These are phyloP conservation scores for Phyllosticta capitalensis DNA, from an alignment of 2,329 filamentous ascomycete genomes.

Conservation along the genomic window DNA sequence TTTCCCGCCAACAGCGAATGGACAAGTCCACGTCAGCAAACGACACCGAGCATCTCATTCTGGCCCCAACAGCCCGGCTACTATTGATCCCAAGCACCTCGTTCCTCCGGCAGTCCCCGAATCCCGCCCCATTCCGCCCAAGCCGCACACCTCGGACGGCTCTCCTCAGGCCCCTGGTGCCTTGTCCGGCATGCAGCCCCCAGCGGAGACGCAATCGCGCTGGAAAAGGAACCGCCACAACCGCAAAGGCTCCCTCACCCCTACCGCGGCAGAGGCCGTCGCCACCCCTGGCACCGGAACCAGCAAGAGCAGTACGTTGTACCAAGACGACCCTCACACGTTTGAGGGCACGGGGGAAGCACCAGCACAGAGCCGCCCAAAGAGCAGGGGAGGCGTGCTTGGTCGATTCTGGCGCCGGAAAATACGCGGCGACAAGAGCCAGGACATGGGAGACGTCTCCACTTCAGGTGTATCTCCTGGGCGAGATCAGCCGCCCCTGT, in stretches of 20 bases:
- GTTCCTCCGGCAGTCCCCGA: background rate
- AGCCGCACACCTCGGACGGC: constrained; percentile 1
- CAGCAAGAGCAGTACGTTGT: background rate
- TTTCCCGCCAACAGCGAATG: constrained; percentile 2
- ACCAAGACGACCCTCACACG: background rate
- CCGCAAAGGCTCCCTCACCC: constrained; percentile 10
- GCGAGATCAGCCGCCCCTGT: background rate
- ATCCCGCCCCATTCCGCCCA: background rate
- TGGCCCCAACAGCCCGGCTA: constrained; percentile 2
- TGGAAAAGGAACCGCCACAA: constrained; percentile 4
- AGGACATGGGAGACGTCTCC: background rate
- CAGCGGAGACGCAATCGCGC: background rate
- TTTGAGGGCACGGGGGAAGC: constrained; percentile 5
- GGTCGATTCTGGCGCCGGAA: constrained; percentile 7
- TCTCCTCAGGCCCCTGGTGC: background rate
- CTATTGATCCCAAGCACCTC: constrained; percentile 4
- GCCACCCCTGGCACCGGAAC: background rate
- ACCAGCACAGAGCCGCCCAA: background rate
- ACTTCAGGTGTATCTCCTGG: background rate
- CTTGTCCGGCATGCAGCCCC: background rate
- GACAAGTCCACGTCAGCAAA: background rate
- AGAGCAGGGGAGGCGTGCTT: constrained; percentile 6
- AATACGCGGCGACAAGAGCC: constrained; percentile 5
- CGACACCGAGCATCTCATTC: constrained; percentile 4
- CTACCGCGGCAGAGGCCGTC: background rate